phyloP scores from a whole-genome alignment of 2,329 filamentous ascomycete species.

The Fusarium albosuccineum region DNA sequence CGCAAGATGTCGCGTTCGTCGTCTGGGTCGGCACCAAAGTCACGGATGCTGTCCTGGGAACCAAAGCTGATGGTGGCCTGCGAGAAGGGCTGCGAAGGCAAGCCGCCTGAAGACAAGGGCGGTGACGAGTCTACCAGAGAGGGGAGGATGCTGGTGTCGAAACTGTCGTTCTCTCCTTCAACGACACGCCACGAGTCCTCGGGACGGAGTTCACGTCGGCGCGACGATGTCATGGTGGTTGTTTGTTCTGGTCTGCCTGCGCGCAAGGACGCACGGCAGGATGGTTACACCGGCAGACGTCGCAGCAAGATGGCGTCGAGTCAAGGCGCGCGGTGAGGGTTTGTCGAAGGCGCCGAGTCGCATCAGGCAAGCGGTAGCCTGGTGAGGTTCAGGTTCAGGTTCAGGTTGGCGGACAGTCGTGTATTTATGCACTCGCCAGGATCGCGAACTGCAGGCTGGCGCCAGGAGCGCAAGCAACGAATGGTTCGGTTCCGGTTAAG shows the following conservation, averaged over 20 bases:
- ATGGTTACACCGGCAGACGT: conserved; percentile 20
- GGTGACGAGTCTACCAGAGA: conserved; percentile 57
- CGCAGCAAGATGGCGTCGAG: conserved; percentile 11
- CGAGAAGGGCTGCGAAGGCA: conserved; percentile 63
- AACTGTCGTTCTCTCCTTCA: conserved; percentile 71
- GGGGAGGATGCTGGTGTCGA: conserved; percentile 67
- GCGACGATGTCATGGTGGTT: conserved; percentile 40
- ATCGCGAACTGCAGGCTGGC: conserved; percentile 17
- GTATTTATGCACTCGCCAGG: conserved; percentile 10
- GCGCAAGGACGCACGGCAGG: conserved; percentile 14
- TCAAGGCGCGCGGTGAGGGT: background rate
- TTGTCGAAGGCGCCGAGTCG: background rate
- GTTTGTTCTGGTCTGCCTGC: background rate
- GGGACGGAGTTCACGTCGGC: conserved; percentile 49
- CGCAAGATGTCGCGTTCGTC: conserved; percentile 68
- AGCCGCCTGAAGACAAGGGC: conserved; percentile 50
- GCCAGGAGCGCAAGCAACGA: too few species aligned
- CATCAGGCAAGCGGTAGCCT: conserved; percentile 17
- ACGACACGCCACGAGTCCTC: conserved; percentile 73
- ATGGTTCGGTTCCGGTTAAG: too few species aligned
- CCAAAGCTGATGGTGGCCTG: conserved; percentile 57
- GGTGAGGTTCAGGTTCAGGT: conserved; percentile 1
- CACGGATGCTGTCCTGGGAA: conserved; percentile 69
- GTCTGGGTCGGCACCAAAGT: conserved; percentile 65
- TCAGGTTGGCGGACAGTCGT: conserved; percentile 20